A percentile compares a stretch with the other conserved stretches of the same genome.
Conservation (phyloP, 2,329 filamentous ascomycete species). For the Cordyceps pruinosa region DNA sequence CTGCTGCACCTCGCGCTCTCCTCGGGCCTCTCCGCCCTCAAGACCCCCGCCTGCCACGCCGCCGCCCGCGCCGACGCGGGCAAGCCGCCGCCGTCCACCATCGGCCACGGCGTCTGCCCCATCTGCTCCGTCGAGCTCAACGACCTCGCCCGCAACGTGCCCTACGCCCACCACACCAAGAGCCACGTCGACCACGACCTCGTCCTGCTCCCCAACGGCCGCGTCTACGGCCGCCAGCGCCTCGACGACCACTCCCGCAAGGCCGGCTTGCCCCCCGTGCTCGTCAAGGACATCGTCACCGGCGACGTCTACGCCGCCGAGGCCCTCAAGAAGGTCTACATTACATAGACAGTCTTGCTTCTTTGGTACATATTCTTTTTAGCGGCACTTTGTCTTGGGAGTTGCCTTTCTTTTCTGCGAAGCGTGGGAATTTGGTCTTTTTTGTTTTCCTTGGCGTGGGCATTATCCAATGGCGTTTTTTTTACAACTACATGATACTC, state of each 20-base stretch:
- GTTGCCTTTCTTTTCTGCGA: not conserved
- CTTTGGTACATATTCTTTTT: too few species aligned
- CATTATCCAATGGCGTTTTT: not conserved
- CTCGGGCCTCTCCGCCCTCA: conserved; percentile 86
- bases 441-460: not conserved
- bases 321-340: conserved; percentile 80
- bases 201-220: conserved; percentile 77
- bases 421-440: not conserved
- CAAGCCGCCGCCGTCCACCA: conserved; percentile 27
- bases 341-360: conserved; percentile 44
- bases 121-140: conserved; percentile 96
- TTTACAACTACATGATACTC: not conserved
- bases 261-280: conserved; percentile 58
- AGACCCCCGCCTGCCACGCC: conserved; percentile 85
- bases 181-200: conserved; percentile 86
- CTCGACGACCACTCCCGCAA: conserved; percentile 74
- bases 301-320: conserved; percentile 57
- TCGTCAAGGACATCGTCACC: conserved; percentile 72
- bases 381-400: not conserved
- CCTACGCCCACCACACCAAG: conserved; percentile 92
- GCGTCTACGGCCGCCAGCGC: conserved; percentile 72
- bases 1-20: conserved; percentile 86
- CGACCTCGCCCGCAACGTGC: conserved; percentile 77
- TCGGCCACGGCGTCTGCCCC: conserved; percentile 75
- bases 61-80: conserved; percentile 25